Conservation (phyloP, 305 asterid genomes). For the Nicotiana rustica region DNA sequence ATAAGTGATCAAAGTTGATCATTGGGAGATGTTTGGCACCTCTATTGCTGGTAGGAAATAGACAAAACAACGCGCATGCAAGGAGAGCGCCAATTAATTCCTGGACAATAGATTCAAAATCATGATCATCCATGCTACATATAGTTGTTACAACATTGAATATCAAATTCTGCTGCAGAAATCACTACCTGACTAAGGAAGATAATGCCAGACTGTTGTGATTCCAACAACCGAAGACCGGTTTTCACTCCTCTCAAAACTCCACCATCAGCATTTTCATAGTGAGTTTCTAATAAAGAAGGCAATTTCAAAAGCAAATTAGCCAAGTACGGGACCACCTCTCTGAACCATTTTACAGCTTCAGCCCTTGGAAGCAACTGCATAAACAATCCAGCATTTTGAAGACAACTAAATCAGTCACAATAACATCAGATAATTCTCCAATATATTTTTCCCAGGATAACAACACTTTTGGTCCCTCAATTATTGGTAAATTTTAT, state of each 20-base stretch:
- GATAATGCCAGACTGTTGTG: slow-evolving; percentile 71
- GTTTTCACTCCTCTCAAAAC: slow-evolving; percentile 51
- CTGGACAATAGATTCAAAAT: slow-evolving; percentile 47
- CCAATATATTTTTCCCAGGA: neutral
- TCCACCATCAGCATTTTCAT: slow-evolving; percentile 48
- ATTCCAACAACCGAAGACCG: slow-evolving; percentile 68
- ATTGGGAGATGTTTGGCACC: slow-evolving; percentile 65
- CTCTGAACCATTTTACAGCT: slow-evolving; percentile 67
- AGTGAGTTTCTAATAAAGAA: slow-evolving; percentile 68
- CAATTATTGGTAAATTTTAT: too few species aligned
- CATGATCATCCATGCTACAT: neutral
- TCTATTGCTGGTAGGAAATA: slow-evolving; percentile 76
- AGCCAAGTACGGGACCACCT: slow-evolving; percentile 74
- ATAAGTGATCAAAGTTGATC: slow-evolving; percentile 80
- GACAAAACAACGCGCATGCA: slow-evolving; percentile 79
- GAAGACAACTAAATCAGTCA: neutral
- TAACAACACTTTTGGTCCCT: too few species aligned
- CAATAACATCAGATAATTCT: neutral
- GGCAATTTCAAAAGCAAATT: slow-evolving; percentile 75
- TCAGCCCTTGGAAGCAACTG: slow-evolving; percentile 69
- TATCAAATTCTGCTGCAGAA: slow-evolving; percentile 25
- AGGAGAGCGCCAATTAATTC: slow-evolving; percentile 88
- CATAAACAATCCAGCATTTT: slow-evolving; percentile 28
- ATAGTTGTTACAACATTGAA: slow-evolving; percentile 2
- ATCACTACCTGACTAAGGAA: slow-evolving; percentile 73